Evolutionary conservation across 2,329 filamentous ascomycete genomes (phyloP), one percentile per base, ranked within the genome.

Genomic region (Didymella lethalis): DNA sequence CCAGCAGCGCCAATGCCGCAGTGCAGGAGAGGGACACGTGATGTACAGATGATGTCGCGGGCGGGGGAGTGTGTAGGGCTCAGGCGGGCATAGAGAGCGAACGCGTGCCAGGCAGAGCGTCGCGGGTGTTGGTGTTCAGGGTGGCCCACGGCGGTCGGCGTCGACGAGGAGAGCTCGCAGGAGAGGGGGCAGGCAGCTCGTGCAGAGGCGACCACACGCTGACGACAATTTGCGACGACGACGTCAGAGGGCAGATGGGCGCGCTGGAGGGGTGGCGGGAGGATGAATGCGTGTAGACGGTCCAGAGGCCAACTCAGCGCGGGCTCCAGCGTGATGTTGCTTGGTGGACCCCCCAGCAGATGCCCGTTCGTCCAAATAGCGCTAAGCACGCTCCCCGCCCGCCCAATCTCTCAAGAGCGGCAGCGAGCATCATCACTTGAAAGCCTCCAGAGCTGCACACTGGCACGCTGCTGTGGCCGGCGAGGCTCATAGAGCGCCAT

Each of bases 51-150:
- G 61, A 57, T 51, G 58, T 53, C 63, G 56, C 56, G 59, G 41
- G 53, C 59, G 41, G 57, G 54, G 59, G 56, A 47, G 32, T 41
- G 55, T 53, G 59, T 44, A 51, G 55, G 64, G 64, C 59, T 74
- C 68, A 76, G 66, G 59, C 59, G 66, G 67, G 64, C 72, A 75
- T 75, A 59, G 69, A 66, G 66, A 62, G 58, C 51, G 59, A 61
- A 68, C 67, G 65, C 64, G 70, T 65, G 65, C 56, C 62, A 59
- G 63, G 54, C 59, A 58, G 67, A 65, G 66, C 48, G 67, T 69
- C 63, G 69, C 66, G 68, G 65, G 68, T 68, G 68, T 62, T 65
- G 65, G 66, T 62, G 64, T 64, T 67, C 61, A 56, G 64, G 63
- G 52, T 53, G 61, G 62, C 64, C 63, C 64, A 65, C 65, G 63